These are phyloP conservation scores for slime mould (Dictyostelium discoideum) DNA, from an alignment of 78 protist species.

Conservation along the genomic window DNA sequence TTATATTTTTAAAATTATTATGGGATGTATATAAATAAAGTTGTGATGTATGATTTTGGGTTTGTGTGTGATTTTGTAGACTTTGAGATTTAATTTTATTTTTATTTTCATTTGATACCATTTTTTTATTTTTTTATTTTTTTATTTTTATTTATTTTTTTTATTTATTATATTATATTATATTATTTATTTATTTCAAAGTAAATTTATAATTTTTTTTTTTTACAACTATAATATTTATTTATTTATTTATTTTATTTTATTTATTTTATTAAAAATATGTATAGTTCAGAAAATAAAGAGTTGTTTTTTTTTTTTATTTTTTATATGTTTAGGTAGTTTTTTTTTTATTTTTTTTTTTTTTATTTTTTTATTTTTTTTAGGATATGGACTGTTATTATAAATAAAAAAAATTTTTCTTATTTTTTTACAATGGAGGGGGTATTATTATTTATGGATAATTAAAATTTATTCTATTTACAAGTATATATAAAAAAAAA, in stretches of 20 bases:
- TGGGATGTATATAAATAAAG: neutral
- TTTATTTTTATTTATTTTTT: too few relatives aligned
- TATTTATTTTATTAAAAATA: too few relatives aligned
- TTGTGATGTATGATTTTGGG: neutral
- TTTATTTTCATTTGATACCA: constrained; percentile 4
- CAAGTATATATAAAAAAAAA: neutral
- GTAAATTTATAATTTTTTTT: too few relatives aligned
- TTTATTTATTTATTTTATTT: too few relatives aligned
- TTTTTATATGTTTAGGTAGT: neutral
- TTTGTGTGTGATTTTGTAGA: neutral
- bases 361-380: too few relatives aligned
- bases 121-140: neutral
- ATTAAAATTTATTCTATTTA: too few relatives aligned
- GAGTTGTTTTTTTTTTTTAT: neutral
- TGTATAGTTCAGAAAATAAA: neutral
- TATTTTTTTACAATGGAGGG: neutral
- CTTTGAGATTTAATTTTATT: neutral
- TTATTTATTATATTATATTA: too few relatives aligned
- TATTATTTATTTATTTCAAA: too few relatives aligned
- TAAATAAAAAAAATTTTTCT: too few relatives aligned
- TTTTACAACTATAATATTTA: neutral
- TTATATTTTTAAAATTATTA: neutral
- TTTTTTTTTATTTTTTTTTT: too few relatives aligned
- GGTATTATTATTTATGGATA: neutral
- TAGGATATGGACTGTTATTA: neutral